Percentiles rank a stretch among this genome's conserved stretches.
These are phyloP conservation scores for Cicer yamashitae DNA, from an alignment of 306 rosid genomes.

Conservation along the genomic window DNA sequence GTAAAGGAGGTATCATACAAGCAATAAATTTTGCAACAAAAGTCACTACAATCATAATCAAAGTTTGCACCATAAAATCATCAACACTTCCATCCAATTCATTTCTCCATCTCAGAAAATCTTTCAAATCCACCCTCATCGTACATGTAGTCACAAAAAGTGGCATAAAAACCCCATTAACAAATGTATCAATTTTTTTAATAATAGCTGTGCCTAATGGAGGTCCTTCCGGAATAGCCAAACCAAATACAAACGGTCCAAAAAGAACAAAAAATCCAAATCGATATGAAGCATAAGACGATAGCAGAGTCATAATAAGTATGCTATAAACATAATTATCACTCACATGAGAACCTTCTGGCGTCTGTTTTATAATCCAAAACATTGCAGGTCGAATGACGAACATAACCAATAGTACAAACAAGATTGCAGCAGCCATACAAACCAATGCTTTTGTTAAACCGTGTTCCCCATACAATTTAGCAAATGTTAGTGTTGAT, in stretches of 20 bases:
- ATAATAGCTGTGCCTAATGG: slow-evolving; percentile 70
- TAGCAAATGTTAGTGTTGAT: not conserved
- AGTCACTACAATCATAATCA: slow-evolving; percentile 16
- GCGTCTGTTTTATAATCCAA: slow-evolving; percentile 73
- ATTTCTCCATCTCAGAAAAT: slow-evolving; percentile 25
- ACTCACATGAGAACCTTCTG: slow-evolving; percentile 61
- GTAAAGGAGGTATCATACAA: slow-evolving; percentile 47
- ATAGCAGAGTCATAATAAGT: slow-evolving; percentile 37
- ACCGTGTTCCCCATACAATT: not conserved
- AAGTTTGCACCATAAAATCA: slow-evolving; percentile 9
- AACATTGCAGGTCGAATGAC: slow-evolving; percentile 56
- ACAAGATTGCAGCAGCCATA: not conserved
- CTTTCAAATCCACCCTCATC: slow-evolving; percentile 53
- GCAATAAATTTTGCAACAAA: slow-evolving; percentile 45
- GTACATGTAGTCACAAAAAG: slow-evolving; percentile 55
- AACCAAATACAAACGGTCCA: slow-evolving; percentile 66
- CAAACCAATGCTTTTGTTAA: not conserved
- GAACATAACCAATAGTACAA: slow-evolving; percentile 23
- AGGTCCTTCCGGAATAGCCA: slow-evolving; percentile 75
- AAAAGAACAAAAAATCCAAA: slow-evolving; percentile 44
- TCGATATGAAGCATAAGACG: slow-evolving; percentile 36
- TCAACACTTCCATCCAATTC: slow-evolving; percentile 1
- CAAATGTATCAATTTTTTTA: slow-evolving; percentile 61
- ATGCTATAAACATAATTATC: slow-evolving; percentile 54
- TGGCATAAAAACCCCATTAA: slow-evolving; percentile 58